phyloP scores from a whole-genome alignment of 192 early-diverging fungal species.

The Coemansia sp. region DNA sequence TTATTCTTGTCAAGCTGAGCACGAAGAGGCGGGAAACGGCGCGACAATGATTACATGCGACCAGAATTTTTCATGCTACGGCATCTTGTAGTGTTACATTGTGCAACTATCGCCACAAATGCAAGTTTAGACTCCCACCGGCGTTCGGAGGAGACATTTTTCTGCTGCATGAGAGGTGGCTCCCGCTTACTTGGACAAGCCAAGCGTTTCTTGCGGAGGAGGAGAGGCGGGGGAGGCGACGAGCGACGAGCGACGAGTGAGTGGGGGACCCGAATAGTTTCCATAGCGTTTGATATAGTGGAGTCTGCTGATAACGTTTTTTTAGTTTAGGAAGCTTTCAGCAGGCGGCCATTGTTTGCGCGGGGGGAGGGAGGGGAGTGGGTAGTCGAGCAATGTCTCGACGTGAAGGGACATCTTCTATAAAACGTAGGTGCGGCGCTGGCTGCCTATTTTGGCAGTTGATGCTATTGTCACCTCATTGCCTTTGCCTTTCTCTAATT shows the following conservation, averaged over 20 bases:
- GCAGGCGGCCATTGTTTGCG: neutral
- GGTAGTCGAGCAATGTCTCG: too few species aligned
- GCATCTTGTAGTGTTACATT: too few species aligned
- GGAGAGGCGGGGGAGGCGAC: neutral
- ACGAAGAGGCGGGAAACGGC: constrained; percentile 3
- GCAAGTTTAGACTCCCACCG: neutral
- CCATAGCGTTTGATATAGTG: neutral
- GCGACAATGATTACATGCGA: neutral
- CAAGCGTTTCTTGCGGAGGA: neutral
- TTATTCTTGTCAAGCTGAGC: constrained; percentile 29
- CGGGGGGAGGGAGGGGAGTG: too few species aligned
- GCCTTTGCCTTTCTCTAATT: neutral
- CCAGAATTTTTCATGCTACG: neutral
- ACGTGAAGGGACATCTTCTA: neutral
- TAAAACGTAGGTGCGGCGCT: neutral
- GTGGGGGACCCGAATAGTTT: neutral
- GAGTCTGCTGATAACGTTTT: neutral
- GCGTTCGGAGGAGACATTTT: neutral
- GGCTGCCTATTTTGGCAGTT: neutral
- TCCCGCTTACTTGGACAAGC: too few species aligned
- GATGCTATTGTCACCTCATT: neutral
- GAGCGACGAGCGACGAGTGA: neutral
- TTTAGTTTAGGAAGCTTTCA: neutral
- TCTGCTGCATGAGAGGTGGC: neutral
- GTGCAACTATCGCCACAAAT: too few species aligned